Percentiles rank a stretch among this genome's conserved stretches.
These are phyloP conservation scores for Venturia pyrina DNA, from an alignment of 2,329 filamentous ascomycete genomes.

Conservation along the genomic window DNA sequence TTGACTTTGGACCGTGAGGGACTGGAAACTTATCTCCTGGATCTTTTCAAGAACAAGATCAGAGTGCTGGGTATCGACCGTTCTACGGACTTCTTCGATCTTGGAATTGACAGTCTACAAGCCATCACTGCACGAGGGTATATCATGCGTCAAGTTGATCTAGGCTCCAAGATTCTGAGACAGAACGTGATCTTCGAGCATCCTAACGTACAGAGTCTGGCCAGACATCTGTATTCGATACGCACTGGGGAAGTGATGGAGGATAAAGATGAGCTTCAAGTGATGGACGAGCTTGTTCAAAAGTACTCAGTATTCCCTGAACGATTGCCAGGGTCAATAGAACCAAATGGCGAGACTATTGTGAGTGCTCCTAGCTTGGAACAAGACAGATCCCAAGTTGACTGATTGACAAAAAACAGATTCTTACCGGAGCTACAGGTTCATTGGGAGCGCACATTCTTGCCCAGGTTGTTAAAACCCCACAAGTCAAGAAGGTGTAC, in stretches of 20 bases:
- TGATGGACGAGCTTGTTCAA: constrained; percentile 38
- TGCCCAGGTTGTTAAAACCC: constrained; percentile 22
- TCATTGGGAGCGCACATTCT: constrained; percentile 53
- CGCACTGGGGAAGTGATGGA: constrained; percentile 26
- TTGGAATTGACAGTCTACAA: constrained; percentile 50
- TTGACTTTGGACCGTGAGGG: constrained; percentile 19
- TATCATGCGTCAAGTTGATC: constrained; percentile 42
- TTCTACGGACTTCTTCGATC: constrained; percentile 48
- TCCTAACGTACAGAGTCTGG: constrained; percentile 32
- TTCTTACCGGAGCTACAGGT: constrained; percentile 51
- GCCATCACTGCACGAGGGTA: constrained; percentile 45
- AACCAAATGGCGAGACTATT: constrained; percentile 22
- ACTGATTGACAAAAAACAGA: constrained; percentile 21
- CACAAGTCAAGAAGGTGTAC: constrained; percentile 34
- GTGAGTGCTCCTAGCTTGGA: background rate
- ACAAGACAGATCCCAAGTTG: background rate
- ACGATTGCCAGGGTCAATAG: constrained; percentile 1
- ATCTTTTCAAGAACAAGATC: background rate
- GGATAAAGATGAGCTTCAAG: constrained; percentile 27
- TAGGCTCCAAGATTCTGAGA: constrained; percentile 37
- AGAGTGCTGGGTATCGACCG: constrained; percentile 12
- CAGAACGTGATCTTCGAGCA: constrained; percentile 52
- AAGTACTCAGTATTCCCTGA: constrained; percentile 31
- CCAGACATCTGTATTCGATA: constrained; percentile 35
- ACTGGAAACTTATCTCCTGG: constrained; percentile 10